Evolutionary conservation across 331 rosid species (phyloP), one percentile per base, ranked within the genome.

Genomic region (Arachis monticola): DNA sequence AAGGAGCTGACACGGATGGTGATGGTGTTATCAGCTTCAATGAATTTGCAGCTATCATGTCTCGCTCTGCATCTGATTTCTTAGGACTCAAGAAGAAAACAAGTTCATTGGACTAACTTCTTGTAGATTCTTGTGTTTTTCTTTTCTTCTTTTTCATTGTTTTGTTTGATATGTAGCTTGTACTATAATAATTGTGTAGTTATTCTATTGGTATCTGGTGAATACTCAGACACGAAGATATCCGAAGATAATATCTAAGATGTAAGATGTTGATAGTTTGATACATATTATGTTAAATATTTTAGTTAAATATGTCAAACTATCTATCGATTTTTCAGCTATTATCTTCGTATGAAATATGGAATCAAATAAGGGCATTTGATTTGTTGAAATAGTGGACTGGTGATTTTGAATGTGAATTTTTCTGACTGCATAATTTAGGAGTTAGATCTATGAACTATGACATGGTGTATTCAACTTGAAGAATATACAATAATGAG

Each of bases 11-110:
- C 62, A 57, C 70, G 0, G 85, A 93, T 52, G 98, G 97, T 5
- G 97, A 93, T 70, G 96, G 98, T n/a, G 92, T 86, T 0, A 93
- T 89, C 74, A 93, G 97, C 56, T 93, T 93, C 79, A 58, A 61
- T 60, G 97, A 93, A 82, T 91, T 93, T 78, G 79, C 92, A 10
- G 42, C 81, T 38, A 87, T 86, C 3, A 91, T 91, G 97, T 93
- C 91, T 2, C 84, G 81, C 44, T 87, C 97, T 6, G 96, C 90
- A 27, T 84, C 93, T 55, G 84, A 82, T 75, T 79, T 83, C 50
- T 78, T 91, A 32, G 92, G 89, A 56, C 41, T 67, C 67, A 59
- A 10, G 5, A 41, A 31, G 1, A 44, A 70, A 31, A 70, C 30
- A 10, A 12, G 14, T 71, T 57, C 66, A 2, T 66, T 79, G 14